phyloP scores from a whole-genome alignment of 257 asterid species.

The Solanum etuberosum region DNA sequence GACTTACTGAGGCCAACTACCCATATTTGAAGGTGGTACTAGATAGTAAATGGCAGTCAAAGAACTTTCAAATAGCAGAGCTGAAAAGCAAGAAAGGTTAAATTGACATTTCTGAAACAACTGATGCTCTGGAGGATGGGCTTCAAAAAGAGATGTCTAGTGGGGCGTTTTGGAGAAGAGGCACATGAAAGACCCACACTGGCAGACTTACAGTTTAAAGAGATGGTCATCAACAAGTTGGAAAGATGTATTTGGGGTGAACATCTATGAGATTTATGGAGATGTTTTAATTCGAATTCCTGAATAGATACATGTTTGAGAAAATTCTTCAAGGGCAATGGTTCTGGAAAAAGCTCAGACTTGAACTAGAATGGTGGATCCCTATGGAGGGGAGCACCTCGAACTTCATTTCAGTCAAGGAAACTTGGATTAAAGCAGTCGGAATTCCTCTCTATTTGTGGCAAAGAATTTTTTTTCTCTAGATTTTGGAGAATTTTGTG shows the following conservation, averaged over 20 bases:
- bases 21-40: too few species aligned
- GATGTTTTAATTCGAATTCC: not conserved
- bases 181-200: not conserved
- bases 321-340: not conserved
- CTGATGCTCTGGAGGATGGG: not conserved
- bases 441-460: not conserved
- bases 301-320: not conserved
- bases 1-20: not conserved
- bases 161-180: not conserved
- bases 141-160: not conserved
- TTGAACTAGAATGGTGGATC: not conserved
- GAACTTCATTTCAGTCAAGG: not conserved
- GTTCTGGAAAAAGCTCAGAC: not conserved
- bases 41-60: too few species aligned
- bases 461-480: not conserved
- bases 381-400: not conserved
- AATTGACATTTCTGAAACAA: not conserved
- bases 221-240: not conserved
- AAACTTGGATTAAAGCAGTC: not conserved
- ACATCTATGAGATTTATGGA: not conserved
- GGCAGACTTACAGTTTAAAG: not conserved
- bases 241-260: not conserved
- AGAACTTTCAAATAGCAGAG: not conserved
- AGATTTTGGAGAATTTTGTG: not conserved
- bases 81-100: not conserved